phyloP scores from a whole-genome alignment of 2,329 filamentous ascomycete species.

The Ceratocystis cubensis region DNA sequence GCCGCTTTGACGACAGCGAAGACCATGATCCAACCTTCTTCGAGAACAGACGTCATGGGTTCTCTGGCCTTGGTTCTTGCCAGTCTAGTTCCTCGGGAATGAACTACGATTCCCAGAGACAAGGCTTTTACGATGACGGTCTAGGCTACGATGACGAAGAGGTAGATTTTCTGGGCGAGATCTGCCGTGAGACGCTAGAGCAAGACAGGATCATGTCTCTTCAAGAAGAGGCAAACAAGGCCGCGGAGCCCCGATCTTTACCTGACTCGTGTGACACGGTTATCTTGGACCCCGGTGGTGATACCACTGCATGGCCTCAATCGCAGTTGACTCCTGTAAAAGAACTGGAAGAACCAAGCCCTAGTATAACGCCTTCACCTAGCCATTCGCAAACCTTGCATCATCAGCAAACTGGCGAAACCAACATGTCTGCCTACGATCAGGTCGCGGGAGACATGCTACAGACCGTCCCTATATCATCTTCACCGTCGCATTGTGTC shows the following conservation, averaged over 20 bases:
- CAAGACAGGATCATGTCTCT: background rate
- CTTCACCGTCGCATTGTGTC: background rate
- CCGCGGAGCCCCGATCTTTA: background rate
- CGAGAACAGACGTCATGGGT: background rate
- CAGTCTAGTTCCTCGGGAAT: background rate
- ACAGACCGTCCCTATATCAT: background rate
- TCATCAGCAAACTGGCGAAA: background rate
- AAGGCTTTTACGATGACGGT: background rate
- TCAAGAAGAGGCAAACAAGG: background rate
- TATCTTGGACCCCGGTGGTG: background rate
- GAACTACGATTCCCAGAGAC: background rate
- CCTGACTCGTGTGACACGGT: background rate
- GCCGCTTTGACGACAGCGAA: conserved; percentile 4
- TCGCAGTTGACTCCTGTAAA: background rate
- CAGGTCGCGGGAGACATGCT: conserved; percentile 1
- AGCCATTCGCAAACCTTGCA: background rate
- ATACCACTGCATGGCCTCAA: background rate
- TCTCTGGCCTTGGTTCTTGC: background rate
- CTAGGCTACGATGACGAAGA: background rate
- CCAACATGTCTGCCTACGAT: background rate
- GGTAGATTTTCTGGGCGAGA: conserved; percentile 6
- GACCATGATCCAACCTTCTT: conserved; percentile 7
- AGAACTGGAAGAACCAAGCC: background rate
- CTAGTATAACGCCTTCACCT: background rate
- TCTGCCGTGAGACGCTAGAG: conserved; percentile 6